Base-by-base conservation (phyloP, 352 stramenopile genomes). In the Phytophthora citrophthora region DNA sequence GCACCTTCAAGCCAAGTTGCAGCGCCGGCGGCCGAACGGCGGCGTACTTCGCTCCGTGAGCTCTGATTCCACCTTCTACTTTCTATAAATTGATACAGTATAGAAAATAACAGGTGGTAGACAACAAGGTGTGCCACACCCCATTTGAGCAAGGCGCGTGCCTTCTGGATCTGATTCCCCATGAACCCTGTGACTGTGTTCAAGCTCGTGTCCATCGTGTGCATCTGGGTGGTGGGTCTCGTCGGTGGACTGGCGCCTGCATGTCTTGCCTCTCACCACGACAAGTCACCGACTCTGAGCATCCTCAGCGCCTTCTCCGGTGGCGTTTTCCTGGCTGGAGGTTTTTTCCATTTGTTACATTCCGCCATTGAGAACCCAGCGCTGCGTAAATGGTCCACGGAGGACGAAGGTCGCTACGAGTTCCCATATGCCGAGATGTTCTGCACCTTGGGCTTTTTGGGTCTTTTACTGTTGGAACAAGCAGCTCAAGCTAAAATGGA, bases 361-460 rank as follows among this genome's bases (percentile, higher is more conserved):
- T 70, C 75, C 48, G 85, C 85, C 5, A 76, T 91, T 12, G 82
- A 91, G 61, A 93, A 93, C 65, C 68, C 74, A 18, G 85, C 74
- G 39, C 72, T 93, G 13, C 69, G 72, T 8, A 70, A 73, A 52
- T 91, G 80, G 82, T 93, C 84, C n/a, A 81, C 76, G 8, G 54
- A 81, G 23, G 76, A 89, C 64, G 78, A 83, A 16, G 84, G 79
- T 3, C 65, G 66, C 39, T 90, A 87, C 53, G 82, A 64, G 23
- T 93, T 93, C 40, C 85, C 85, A 11, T 93, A 91, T 56, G 85
- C 85, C 15, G 80, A 93, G 63, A 88, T 90, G 68, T 93, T 93
- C 54, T 86, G 82, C 61, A 90, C 85, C 1, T 26, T 90, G 16
- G 85, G 85, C 5, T 93, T 93, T 46, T 41, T 93, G 4, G 81